phyloP scores from a whole-genome alignment of 225 moss, liverwort and hornwort species.

The Anthoceros angustus region DNA sequence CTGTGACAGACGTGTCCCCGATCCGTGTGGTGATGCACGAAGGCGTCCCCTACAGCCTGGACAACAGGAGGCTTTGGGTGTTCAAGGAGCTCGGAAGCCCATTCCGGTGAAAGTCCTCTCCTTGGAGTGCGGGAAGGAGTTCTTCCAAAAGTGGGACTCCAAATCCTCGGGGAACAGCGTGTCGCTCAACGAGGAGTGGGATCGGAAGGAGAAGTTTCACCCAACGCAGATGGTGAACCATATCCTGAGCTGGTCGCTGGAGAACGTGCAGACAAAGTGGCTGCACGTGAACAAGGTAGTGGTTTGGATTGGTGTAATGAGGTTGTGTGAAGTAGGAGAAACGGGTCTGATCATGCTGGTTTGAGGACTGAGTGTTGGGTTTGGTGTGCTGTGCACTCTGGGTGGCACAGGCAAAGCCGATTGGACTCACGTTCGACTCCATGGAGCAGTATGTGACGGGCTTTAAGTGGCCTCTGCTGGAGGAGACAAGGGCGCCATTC shows the following conservation, averaged over 20 bases:
- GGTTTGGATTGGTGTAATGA: no score
- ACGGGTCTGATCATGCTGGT: no score
- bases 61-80: slow-evolving; percentile 36
- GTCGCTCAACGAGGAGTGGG: slow-evolving; percentile 15
- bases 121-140: slow-evolving; percentile 10
- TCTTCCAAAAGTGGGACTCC: slow-evolving; percentile 12
- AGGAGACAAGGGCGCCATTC: not conserved
- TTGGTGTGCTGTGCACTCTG: not conserved
- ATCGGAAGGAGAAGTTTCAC: slow-evolving; percentile 18
- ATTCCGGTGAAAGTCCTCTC: slow-evolving; percentile 17
- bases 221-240: slow-evolving; percentile 14
- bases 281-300: slow-evolving; percentile 13
- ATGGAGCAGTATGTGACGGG: not conserved
- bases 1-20: slow-evolving; percentile 12
- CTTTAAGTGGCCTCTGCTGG: not conserved
- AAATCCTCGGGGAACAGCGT: slow-evolving; percentile 8
- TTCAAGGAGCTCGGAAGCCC: slow-evolving; percentile 17
- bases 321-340: no score
- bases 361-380: not conserved
- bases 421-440: not conserved
- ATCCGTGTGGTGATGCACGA: slow-evolving; percentile 22
- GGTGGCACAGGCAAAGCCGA: not conserved
- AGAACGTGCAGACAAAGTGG: slow-evolving; percentile 15
- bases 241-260: slow-evolving; percentile 24
- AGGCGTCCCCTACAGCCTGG: slow-evolving; percentile 12